These are phyloP conservation scores for Debaryomyces subglobosus DNA, from an alignment of 1,139 yeast genomes.

Conservation along the genomic window DNA sequence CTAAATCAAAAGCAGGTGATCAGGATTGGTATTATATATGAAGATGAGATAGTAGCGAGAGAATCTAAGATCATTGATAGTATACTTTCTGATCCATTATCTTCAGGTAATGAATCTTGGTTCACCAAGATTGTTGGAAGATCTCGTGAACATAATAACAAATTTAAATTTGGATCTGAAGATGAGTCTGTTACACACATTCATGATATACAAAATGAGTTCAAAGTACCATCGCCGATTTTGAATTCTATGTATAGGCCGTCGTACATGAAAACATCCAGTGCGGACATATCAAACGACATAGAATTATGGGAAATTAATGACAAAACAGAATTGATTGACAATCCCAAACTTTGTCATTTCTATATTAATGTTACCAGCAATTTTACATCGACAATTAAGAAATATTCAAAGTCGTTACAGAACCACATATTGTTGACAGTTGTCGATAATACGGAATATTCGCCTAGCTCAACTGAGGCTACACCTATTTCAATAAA, in stretches of 20 bases:
- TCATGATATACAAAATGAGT: constrained; percentile 9
- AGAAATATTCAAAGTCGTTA: constrained; percentile 20
- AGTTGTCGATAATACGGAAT: constrained; percentile 45
- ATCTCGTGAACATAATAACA: constrained; percentile 20
- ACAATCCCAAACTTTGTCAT: constrained; percentile 25
- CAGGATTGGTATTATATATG: constrained; percentile 37
- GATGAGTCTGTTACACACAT: neutral
- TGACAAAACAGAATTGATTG: constrained; percentile 15
- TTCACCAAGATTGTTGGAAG: constrained; percentile 29
- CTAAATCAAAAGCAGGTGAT: constrained; percentile 14
- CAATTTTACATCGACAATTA: constrained; percentile 23
- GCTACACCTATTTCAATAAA: constrained; percentile 30
- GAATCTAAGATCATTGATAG: constrained; percentile 37
- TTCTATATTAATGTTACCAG: constrained; percentile 35
- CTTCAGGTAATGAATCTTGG: constrained; percentile 38
- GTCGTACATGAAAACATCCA: constrained; percentile 19
- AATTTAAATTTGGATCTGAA: constrained; percentile 20
- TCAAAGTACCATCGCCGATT: constrained; percentile 38
- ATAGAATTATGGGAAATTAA: constrained; percentile 36
- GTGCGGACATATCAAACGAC: constrained; percentile 19
- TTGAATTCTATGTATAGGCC: constrained; percentile 34
- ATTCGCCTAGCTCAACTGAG: constrained; percentile 41
- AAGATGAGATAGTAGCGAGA: constrained; percentile 20
- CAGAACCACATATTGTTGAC: constrained; percentile 33
- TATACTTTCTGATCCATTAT: constrained; percentile 47